These are phyloP conservation scores for Tylopilus felleus DNA, from an alignment of 768 basidiomycete genomes.

Conservation along the genomic window DNA sequence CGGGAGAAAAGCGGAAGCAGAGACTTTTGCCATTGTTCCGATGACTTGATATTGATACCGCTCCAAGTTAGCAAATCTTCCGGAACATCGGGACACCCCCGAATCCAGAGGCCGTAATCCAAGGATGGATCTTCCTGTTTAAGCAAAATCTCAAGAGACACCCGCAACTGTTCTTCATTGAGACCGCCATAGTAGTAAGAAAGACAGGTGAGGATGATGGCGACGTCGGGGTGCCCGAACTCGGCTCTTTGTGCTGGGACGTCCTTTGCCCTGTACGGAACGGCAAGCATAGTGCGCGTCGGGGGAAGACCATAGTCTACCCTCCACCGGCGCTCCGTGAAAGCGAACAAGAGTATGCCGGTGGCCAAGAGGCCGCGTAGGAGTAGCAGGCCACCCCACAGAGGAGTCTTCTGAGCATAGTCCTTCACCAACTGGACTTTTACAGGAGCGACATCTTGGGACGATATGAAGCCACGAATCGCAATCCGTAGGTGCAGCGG, in stretches of 20 bases:
- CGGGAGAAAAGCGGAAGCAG: conserved; percentile 29
- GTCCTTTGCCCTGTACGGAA: conserved; percentile 39
- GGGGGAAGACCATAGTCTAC: conserved; percentile 38
- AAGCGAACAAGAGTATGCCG: conserved; percentile 30
- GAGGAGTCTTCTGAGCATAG: background rate
- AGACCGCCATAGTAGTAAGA: conserved; percentile 38
- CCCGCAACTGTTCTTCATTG: background rate
- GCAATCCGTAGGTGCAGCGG: background rate
- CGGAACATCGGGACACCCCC: background rate
- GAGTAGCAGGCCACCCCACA: conserved; percentile 28
- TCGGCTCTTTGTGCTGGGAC: conserved; percentile 37
- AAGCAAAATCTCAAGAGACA: background rate
- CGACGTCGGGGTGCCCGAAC: conserved; percentile 38
- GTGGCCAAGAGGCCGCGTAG: conserved; percentile 35
- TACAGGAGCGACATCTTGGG: background rate
- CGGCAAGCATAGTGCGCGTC: conserved; percentile 33
- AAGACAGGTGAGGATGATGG: conserved; percentile 35
- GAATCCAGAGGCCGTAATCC: background rate
- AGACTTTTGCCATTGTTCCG: conserved; percentile 17
- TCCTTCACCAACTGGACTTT: conserved; percentile 8
- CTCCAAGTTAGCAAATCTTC: background rate
- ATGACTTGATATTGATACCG: conserved; percentile 23
- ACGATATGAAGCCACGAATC: conserved; percentile 25
- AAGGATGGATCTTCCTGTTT: conserved; percentile 3
- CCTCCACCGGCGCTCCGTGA: conserved; percentile 37